Conservation (phyloP, 1,139 yeast genomes). For the Magnusiomyces fungicola region DNA sequence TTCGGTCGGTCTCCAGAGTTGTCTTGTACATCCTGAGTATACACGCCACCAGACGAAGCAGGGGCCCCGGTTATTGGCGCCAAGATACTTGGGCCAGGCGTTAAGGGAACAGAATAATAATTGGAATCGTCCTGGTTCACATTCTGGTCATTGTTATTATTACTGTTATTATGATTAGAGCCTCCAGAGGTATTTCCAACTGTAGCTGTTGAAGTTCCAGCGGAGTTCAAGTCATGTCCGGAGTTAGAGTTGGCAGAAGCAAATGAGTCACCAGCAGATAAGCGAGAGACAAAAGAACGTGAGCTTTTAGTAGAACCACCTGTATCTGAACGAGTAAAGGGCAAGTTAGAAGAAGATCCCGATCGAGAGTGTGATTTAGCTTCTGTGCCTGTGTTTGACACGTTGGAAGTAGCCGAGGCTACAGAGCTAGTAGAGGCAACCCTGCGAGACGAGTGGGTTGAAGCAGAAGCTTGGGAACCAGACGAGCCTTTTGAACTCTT, state of each 20-base stretch:
- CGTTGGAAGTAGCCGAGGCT: no score
- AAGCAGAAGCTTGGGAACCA: conserved; percentile 22
- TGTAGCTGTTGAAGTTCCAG: conserved; percentile 5
- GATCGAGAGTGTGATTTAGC: no score
- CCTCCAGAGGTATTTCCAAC: background rate
- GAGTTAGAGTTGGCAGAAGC: conserved; percentile 20
- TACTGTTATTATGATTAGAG: background rate
- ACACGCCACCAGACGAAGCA: conserved; percentile 1
- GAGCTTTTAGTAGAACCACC: conserved; percentile 35
- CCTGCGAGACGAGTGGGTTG: no score
- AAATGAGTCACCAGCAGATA: conserved; percentile 24
- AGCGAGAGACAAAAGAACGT: conserved; percentile 30
- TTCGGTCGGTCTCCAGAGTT: conserved; percentile 9
- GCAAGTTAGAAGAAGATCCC: background rate
- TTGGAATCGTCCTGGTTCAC: background rate
- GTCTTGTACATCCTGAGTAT: conserved; percentile 3
- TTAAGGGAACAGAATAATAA: background rate
- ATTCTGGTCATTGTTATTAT: background rate
- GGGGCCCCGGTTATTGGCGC: conserved; percentile 5
- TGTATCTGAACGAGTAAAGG: conserved; percentile 36
- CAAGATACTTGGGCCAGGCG: conserved; percentile 17
- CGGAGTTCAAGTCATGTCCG: conserved; percentile 5
- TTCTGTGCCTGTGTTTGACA: no score
- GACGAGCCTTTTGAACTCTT: conserved; percentile 23
- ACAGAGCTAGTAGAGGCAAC: no score